Base-by-base conservation (phyloP, 805 yeast genomes). In the Candida succiphila region DNA sequence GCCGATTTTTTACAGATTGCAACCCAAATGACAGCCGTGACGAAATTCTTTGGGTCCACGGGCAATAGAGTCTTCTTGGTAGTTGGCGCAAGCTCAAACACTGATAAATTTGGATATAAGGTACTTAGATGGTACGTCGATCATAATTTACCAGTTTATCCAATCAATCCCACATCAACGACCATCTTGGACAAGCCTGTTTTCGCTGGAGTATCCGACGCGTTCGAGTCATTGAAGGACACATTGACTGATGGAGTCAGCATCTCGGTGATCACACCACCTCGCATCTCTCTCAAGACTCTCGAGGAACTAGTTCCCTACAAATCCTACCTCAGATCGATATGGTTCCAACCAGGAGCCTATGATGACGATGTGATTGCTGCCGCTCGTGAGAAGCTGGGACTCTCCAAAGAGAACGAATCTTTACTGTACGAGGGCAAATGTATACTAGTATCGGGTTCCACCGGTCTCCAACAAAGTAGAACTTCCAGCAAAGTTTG, bases 281-380 rank as follows among this genome's bases (percentile, higher is more conserved):
- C 94, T 1, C 48, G 50, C 1, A 67, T 78, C 4, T 72, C 86
- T 2, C 58, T 66, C 14, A 51, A 63, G 6, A 49, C 65, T 0
- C 47, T 77, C 25, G 52, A 61, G 9, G 62, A 62, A 13, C 54
- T 71, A 37, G 45, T 53, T 21, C 33, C 47, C 13, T 34, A 48
- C 48, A 49, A 8, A 42, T 31, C 7, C 5, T 40, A 56, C 1
- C 56, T 80, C 13, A 69, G 68, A 44, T 75, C 78, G 1, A 58
- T 82, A 13, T 85, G 94, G 94, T 76, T 81, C 43, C 94, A 84
- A 48, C 94, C 94, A 0, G 94, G 94, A 0, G 70, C 86, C 17
- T 82, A 71, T 43, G 76, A 79, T 45, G 47, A 50, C 3, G 64
- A 60, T 10, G 72, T 70, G 3, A 58, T 79, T 14, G 58, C 65